These are phyloP conservation scores for Saccharomycodes ludwigii DNA, from an alignment of 805 yeast genomes.

Conservation along the genomic window DNA sequence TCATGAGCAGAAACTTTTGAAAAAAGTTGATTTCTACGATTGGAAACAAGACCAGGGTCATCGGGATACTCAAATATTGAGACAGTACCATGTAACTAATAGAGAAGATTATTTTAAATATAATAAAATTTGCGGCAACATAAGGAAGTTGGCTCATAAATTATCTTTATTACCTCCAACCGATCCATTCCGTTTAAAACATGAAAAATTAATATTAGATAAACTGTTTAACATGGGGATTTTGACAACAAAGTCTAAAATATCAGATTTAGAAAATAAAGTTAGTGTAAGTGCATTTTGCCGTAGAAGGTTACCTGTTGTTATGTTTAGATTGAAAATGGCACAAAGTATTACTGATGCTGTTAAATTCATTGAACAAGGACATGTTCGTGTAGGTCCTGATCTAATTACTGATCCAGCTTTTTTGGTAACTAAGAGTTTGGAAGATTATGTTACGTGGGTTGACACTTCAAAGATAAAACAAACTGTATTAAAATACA, in stretches of 20 bases:
- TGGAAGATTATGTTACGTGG: conserved; percentile 98
- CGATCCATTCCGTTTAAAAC: conserved; percentile 79
- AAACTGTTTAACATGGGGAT: conserved; percentile 85
- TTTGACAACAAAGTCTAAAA: conserved; percentile 65
- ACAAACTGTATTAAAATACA: conserved; percentile 75
- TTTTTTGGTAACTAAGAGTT: conserved; percentile 76
- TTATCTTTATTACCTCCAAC: conserved; percentile 74
- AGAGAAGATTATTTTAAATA: conserved; percentile 94
- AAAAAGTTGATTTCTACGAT: conserved; percentile 91
- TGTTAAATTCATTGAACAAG: conserved; percentile 85
- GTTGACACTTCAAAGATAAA: conserved; percentile 92
- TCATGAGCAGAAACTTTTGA: conserved; percentile 89
- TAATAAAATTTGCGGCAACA: conserved; percentile 84
- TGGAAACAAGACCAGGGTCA: conserved; percentile 97
- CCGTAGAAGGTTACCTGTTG: conserved; percentile 84
- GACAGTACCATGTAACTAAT: conserved; percentile 84
- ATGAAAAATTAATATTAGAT: conserved; percentile 78
- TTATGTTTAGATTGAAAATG: conserved; percentile 91
- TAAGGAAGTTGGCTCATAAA: conserved; percentile 77
- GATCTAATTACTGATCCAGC: conserved; percentile 94
- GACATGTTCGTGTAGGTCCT: conserved; percentile 96
- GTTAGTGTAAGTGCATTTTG: conserved; percentile 88
- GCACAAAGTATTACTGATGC: conserved; percentile 84
- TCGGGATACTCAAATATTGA: conserved; percentile 93
- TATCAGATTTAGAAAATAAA: conserved; percentile 84